phyloP scores from a whole-genome alignment of 73 alveolate genomes.

The Uronychia setigera region DNA sequence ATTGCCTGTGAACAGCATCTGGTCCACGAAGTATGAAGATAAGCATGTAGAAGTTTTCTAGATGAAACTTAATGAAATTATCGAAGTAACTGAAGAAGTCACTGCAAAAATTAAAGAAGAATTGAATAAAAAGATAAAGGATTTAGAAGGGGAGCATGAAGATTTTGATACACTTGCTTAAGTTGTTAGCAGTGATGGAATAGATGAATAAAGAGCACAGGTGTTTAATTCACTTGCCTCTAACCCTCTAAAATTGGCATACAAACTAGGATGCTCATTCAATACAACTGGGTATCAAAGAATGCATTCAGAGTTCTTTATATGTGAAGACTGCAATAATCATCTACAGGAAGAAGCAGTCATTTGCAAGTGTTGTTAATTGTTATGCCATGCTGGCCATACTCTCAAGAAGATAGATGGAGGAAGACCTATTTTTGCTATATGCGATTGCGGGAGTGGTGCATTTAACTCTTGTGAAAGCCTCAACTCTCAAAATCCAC shows the following conservation, averaged over 20 bases:
- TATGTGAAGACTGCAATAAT: constrained; percentile 9
- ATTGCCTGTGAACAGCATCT: too few species aligned
- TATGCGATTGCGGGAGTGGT: constrained; percentile 21
- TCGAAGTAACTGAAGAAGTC: too few species aligned
- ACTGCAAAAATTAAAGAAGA: too few species aligned
- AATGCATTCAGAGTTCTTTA: neutral
- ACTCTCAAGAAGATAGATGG: neutral
- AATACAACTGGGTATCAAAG: neutral
- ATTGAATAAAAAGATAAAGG: too few species aligned
- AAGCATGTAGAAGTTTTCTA: too few species aligned
- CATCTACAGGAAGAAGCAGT: neutral
- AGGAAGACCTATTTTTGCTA: neutral
- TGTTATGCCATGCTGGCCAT: constrained; percentile 35
- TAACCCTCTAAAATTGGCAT: neutral
- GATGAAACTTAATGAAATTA: too few species aligned
- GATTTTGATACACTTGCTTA: too few species aligned
- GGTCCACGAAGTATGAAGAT: too few species aligned
- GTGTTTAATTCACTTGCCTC: too few species aligned
- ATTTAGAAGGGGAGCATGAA: too few species aligned
- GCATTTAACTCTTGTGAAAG: neutral
- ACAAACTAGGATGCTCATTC: constrained; percentile 23
- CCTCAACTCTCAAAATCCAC: neutral
- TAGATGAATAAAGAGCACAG: too few species aligned
- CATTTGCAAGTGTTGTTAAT: constrained; percentile 12
- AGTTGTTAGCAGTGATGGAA: too few species aligned